Evolutionary conservation across 495 filamentous ascomycete species (phyloP), one percentile per base, ranked within the genome.

Genomic region (Penicillium desertorum): DNA sequence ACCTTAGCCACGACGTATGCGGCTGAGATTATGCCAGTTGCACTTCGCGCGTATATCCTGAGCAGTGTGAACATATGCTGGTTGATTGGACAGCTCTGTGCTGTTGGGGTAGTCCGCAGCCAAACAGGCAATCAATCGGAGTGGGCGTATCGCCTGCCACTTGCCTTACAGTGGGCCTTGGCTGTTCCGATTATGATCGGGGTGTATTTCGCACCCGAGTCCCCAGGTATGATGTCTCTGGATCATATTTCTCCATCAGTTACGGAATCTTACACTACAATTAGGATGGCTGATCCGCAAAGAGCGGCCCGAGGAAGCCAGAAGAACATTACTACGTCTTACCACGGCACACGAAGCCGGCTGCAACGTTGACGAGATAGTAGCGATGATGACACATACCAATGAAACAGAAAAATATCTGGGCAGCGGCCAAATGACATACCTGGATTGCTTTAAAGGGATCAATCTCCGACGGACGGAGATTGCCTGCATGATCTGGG

Each of bases 331-430:
- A 14, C 12, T 36, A 36, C 32, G 32, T 12, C 32, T 36, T 36
- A 36, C 32, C 3, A 36, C 32, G 4, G 12, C 32, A 12, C 12
- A 36, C 32, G 32, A 14, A 36, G 32, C 11, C 12, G 4, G 32
- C 3, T 36, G 11, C 32, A 16, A 36, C 32, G 12, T 36, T 36
- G 32, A 36, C 11, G 32, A 36, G 32, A 12, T 36, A 14, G 20
- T 89, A n/a, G 80, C 69, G 4, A 62, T 76, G 64, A 68, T 80
- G 54, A 59, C 66, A 5, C 65, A 77, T 20, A 80, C 77, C 0
- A 63, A 73, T 54, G 58, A 62, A 14, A 45, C 76, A 3, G 77
- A 80, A 45, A 46, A 54, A 11, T 42, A 67, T 19, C 57, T 71
- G 5, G 58, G 58, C 32, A 55, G 54, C 4, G 71, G 72, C 3